A percentile compares a stretch with the other conserved stretches of the same genome.
Evolutionary conservation across 352 stramenopile species (phyloP).

Genomic region (Phytophthora cajani): DNA sequence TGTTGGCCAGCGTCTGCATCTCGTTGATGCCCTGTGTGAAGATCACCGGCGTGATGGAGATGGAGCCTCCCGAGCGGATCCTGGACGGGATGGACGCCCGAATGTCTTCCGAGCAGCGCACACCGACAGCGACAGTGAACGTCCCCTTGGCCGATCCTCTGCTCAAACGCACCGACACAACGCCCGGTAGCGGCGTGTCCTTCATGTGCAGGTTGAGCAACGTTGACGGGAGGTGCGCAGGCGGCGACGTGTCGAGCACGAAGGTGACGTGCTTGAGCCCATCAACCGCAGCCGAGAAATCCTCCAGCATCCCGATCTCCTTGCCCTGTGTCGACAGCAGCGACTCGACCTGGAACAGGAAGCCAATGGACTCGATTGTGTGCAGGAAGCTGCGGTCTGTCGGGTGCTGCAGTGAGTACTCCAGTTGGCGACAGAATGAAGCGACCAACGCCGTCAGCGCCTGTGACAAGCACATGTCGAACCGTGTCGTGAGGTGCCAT

Average conservation of each 20-base stretch:
- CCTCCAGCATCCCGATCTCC: constrained; percentile 96
- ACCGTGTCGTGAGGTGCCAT: constrained; percentile 81
- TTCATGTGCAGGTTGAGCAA: constrained; percentile 84
- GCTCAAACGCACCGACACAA: constrained; percentile 76
- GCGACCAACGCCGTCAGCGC: constrained; percentile 74
- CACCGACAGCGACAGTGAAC: constrained; percentile 64
- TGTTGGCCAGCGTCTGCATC: constrained; percentile 84
- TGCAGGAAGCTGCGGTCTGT: constrained; percentile 62
- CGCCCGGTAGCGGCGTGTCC: constrained; percentile 68
- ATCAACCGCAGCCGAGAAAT: constrained; percentile 83
- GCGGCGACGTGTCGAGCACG: constrained; percentile 70
- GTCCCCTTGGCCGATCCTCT: constrained; percentile 51
- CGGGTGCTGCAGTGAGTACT: constrained; percentile 73
- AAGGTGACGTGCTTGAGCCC: constrained; percentile 78
- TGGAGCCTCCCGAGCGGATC: constrained; percentile 55
- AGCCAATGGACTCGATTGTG: constrained; percentile 72
- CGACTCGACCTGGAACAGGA: constrained; percentile 92
- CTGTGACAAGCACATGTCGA: constrained; percentile 85
- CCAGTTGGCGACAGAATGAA: constrained; percentile 77
- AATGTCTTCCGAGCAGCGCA: constrained; percentile 58
- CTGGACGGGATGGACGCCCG: constrained; percentile 49
- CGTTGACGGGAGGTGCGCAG: constrained; percentile 66
- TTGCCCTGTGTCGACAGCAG: constrained; percentile 95
- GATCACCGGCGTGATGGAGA: constrained; percentile 68
- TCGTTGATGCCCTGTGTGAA: constrained; percentile 86